Evolutionary conservation across 106 monocot genomes (phyloP).

Genomic region (Iris macrosiphon): DNA sequence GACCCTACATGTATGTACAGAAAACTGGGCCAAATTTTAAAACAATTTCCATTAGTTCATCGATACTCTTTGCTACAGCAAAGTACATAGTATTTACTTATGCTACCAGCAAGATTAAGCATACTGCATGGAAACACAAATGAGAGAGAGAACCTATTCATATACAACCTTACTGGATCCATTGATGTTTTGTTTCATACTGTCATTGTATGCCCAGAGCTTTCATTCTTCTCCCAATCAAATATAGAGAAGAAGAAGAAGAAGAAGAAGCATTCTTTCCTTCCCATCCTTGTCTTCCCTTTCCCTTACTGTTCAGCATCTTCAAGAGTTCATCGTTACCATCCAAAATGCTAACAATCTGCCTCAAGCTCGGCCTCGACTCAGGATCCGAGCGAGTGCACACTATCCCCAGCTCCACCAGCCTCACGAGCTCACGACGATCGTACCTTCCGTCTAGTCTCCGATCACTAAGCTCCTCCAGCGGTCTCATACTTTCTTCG

Average conservation of each 20-base stretch:
- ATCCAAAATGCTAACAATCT: constrained; percentile 64
- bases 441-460: constrained; percentile 45
- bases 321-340: constrained; percentile 60
- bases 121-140: no score
- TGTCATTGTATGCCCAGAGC: constrained; percentile 72
- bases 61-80: no score
- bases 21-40: no score
- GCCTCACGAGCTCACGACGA: constrained; percentile 28
- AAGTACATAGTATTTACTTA: no score
- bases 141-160: no score
- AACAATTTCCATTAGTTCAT: no score
- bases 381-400: constrained; percentile 56
- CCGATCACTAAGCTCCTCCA: constrained; percentile 38
- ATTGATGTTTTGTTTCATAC: no score
- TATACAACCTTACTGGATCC: no score
- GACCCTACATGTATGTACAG: no score
- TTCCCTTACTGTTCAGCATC: constrained; percentile 13
- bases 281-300: constrained; percentile 47
- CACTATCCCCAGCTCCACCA: constrained; percentile 45
- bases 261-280: constrained; percentile 35
- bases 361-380: constrained; percentile 64
- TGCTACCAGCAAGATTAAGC: no score
- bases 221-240: constrained; percentile 60
- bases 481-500: constrained; percentile 4
- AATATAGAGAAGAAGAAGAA: no score